Evolutionary conservation across 2,329 filamentous ascomycete species (phyloP), one percentile per base, ranked within the genome.

Genomic region (Monilinia laxa): DNA sequence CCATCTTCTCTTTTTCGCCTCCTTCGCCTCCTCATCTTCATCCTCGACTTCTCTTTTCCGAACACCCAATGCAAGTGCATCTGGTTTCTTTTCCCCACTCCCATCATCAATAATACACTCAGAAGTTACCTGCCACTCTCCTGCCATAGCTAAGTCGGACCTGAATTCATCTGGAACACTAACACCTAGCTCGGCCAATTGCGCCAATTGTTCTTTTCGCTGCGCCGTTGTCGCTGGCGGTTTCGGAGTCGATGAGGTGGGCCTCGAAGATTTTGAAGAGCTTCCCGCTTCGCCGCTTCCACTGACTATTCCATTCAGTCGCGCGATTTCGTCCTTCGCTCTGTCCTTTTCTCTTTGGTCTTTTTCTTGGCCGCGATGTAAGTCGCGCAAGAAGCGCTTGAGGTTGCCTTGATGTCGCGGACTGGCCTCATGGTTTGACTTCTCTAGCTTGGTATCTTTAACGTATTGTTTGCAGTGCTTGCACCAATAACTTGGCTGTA

Each of bases 391-490:
- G 72, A 93, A 95, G 64, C 94, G 91, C 80, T 96, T 96, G 68
- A 98, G 86, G 71, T 86, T 89, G 75, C 87, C 86, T 80, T 97
- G 92, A 78, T 97, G 93, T 77, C 89, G 92, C 18, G 82, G 89
- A 0, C 92, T 96, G 35, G 90, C 86, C 79, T 97, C 93, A 80
- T 97, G 93, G 79, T 97, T 94, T 71, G 88, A 84, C 73, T 89
- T 90, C 78, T 97, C 93, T 78, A 97, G 87, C 72, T 92, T 89
- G 28, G 93, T 97, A 82, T 99, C 95, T 79, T 92, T 91, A 60
- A 99, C 91, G 79, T 88, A 98, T 76, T 85, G 86, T 76, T 87
- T 87, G 85, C 95, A 99, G 82, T 97, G 92, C 79, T 98, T 98
- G 86, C 95, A 99, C 93, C 93, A 98, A 81, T 96, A 96, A 77